phyloP scores from a whole-genome alignment of 2,329 filamentous ascomycete species.

The Aspergillus niger region DNA sequence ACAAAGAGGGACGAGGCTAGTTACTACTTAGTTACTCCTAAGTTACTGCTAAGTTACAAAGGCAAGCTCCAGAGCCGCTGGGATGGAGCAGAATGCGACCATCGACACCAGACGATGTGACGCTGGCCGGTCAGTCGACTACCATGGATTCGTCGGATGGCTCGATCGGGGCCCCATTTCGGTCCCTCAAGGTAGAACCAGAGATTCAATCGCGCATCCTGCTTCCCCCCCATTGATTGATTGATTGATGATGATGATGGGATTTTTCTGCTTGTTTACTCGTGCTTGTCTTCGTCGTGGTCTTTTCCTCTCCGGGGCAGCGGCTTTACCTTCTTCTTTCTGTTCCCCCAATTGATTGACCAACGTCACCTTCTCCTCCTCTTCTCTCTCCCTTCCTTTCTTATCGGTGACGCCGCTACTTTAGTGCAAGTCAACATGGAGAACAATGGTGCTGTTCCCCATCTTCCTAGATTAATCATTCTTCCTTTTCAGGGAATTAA shows the following conservation, averaged over 20 bases:
- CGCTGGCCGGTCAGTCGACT: constrained; percentile 27
- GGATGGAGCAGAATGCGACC: constrained; percentile 34
- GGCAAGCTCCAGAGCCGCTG: constrained; percentile 14
- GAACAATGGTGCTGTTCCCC: neutral
- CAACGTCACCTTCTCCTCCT: constrained; percentile 9
- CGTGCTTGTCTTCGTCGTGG: neutral
- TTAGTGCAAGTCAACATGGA: neutral
- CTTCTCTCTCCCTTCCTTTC: neutral
- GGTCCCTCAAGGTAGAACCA: neutral
- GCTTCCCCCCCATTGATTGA: no score
- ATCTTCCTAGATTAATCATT: neutral
- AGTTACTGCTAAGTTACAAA: neutral
- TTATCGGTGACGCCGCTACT: constrained; percentile 4
- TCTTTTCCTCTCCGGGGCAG: constrained; percentile 5
- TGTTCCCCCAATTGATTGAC: neutral
- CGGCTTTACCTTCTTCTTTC: neutral
- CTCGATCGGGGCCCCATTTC: neutral
- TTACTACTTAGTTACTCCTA: no score
- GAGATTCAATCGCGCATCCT: neutral
- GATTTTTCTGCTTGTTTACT: neutral
- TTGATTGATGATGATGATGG: constrained; percentile 3
- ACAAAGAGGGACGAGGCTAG: neutral
- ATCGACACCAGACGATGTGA: constrained; percentile 39
- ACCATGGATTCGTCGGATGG: constrained; percentile 7
- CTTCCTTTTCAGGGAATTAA: neutral